Conservation (phyloP, 2,329 filamentous ascomycete species). For the Epicoccum nigrum region DNA sequence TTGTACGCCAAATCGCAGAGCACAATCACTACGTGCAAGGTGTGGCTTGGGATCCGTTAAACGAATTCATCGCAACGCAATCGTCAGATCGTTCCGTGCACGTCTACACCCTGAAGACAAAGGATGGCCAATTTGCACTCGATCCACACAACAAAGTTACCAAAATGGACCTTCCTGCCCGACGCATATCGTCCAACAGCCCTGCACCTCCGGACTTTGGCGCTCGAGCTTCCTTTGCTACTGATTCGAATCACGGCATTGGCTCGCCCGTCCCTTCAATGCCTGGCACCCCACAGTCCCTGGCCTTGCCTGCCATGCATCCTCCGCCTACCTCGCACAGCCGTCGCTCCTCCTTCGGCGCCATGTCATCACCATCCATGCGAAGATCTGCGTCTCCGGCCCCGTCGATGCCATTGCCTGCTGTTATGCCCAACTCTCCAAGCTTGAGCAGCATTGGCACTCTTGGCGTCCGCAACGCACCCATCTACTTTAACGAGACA, state of each 20-base stretch:
- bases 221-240: slow-evolving; percentile 68
- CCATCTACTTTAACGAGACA: slow-evolving; percentile 94
- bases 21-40: slow-evolving; percentile 99
- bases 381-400: slow-evolving; percentile 91
- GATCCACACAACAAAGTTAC: slow-evolving; percentile 79
- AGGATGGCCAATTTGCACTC: slow-evolving; percentile 92
- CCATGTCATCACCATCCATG: slow-evolving; percentile 69
- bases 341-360: slow-evolving; percentile 86
- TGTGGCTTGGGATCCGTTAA: slow-evolving; percentile 96
- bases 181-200: slow-evolving; percentile 88
- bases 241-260: slow-evolving; percentile 57
- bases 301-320: slow-evolving; percentile 87
- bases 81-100: slow-evolving; percentile 98
- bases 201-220: slow-evolving; percentile 86
- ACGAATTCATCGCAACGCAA: slow-evolving; percentile 97
- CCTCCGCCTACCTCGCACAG: slow-evolving; percentile 91
- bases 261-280: slow-evolving; percentile 89
- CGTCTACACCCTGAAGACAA: slow-evolving; percentile 94
- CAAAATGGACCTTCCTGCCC: slow-evolving; percentile 90
- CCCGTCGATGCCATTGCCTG: slow-evolving; percentile 89
- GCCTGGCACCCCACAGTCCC: slow-evolving; percentile 89
- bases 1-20: slow-evolving; percentile 89
- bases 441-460: slow-evolving; percentile 65
- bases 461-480: slow-evolving; percentile 73
- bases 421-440: slow-evolving; percentile 94